Evolutionary conservation across 805 yeast genomes (phyloP).

Genomic region (Saccharomyces cerevisiae): DNA sequence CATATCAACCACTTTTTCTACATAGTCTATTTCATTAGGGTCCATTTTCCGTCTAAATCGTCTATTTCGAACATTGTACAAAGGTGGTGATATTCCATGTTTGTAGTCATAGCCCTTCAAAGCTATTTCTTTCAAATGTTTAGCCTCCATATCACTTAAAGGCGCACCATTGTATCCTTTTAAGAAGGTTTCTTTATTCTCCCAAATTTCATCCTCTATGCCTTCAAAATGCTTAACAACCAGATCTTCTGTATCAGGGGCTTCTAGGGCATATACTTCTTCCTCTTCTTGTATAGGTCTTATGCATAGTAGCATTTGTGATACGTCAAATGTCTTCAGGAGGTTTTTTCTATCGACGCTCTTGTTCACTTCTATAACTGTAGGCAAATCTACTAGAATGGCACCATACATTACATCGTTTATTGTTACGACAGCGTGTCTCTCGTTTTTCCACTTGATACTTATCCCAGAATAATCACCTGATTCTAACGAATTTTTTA

Average conservation of each 20-base stretch:
- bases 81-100: constrained; percentile 82
- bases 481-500: constrained; percentile 66
- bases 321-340: constrained; percentile 75
- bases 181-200: constrained; percentile 17
- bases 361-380: constrained; percentile 78
- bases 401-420: constrained; percentile 70
- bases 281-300: constrained; percentile 41
- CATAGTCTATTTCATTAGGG: constrained; percentile 62
- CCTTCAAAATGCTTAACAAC: constrained; percentile 24
- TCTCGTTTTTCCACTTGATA: constrained; percentile 75
- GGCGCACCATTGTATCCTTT: constrained; percentile 24
- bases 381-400: constrained; percentile 80
- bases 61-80: constrained; percentile 58
- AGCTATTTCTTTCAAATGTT: constrained; percentile 18
- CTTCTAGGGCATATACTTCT: constrained; percentile 37
- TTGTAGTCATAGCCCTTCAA: constrained; percentile 35
- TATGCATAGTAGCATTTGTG: constrained; percentile 76
- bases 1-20: constrained; percentile 73
- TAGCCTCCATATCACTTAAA: constrained; percentile 22
- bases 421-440: constrained; percentile 71
- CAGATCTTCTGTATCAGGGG: constrained; percentile 38
- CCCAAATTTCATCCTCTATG: constrained; percentile 21
- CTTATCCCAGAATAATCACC: constrained; percentile 67
- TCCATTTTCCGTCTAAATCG: constrained; percentile 66
- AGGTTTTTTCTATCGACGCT: constrained; percentile 80